These are phyloP conservation scores for Coemansia asiatica DNA, from an alignment of 192 early-diverging fungal species.

Conservation along the genomic window DNA sequence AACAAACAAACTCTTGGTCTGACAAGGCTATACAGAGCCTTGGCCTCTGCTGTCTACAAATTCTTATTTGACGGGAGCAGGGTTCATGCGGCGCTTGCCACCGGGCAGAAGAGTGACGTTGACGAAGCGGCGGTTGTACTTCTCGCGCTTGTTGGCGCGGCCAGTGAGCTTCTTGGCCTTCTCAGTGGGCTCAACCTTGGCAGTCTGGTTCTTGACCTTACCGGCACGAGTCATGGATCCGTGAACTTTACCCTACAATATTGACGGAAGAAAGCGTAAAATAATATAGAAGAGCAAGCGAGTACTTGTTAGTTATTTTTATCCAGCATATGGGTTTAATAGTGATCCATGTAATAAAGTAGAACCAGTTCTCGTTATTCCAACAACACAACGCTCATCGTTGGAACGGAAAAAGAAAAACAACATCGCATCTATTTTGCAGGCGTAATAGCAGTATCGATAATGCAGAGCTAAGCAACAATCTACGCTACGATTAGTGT, in stretches of 20 bases:
- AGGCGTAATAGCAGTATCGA: too few species aligned
- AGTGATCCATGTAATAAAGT: too few species aligned
- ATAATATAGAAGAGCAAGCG: background rate
- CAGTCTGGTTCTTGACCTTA: slow-evolving; percentile 99
- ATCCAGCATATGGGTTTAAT: too few species aligned
- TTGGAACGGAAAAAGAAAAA: too few species aligned
- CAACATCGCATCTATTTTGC: too few species aligned
- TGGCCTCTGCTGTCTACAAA: background rate
- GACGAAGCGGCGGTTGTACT: slow-evolving; percentile 97
- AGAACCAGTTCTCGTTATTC: too few species aligned
- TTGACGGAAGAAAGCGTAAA: background rate
- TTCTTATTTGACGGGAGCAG: slow-evolving; percentile 38
- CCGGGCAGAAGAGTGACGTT: slow-evolving; percentile 81
- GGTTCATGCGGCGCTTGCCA: slow-evolving; percentile 79
- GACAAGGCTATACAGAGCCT: slow-evolving; percentile 2
- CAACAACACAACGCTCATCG: too few species aligned
- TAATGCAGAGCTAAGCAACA: too few species aligned
- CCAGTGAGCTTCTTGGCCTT: slow-evolving; percentile 90
- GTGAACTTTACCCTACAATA: slow-evolving; percentile 99
- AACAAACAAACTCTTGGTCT: background rate
- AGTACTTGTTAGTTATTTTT: background rate
- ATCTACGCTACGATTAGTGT: too few species aligned
- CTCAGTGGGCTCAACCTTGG: slow-evolving; percentile 97
- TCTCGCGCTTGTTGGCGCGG: slow-evolving; percentile 95
- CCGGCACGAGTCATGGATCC: slow-evolving; percentile 99